Conservation (phyloP, 495 filamentous ascomycete genomes). For the Aspergillus funiculosus region DNA sequence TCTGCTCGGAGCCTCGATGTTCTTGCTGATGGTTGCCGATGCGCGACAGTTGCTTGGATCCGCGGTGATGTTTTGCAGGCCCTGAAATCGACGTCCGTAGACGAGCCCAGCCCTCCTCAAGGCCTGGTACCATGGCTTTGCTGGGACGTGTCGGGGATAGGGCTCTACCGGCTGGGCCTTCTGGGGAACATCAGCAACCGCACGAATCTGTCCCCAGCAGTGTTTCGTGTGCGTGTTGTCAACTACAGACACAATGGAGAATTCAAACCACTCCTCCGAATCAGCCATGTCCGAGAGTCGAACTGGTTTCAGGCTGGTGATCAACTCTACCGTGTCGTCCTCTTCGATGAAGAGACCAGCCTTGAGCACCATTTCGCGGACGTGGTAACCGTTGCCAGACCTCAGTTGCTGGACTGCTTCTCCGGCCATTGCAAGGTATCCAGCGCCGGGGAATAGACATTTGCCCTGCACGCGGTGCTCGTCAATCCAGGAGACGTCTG, state of each 20-base stretch:
- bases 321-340: constrained; percentile 19
- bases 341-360: constrained; percentile 28
- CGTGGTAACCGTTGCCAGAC: background rate
- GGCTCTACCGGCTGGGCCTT: background rate
- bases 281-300: constrained; percentile 29
- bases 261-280: constrained; percentile 40
- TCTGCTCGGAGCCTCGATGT: background rate
- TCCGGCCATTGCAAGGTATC: constrained; percentile 41
- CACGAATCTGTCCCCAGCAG: constrained; percentile 33
- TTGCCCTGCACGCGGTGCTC: constrained; percentile 36
- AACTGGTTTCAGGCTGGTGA: constrained; percentile 30
- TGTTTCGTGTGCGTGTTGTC: constrained; percentile 35
- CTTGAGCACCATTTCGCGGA: constrained; percentile 15
- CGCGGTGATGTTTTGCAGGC: constrained; percentile 25
- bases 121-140: constrained; percentile 34
- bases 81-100: constrained; percentile 29
- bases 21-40: constrained; percentile 17
- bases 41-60: constrained; percentile 14
- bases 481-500: constrained; percentile 42
- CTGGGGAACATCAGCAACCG: background rate
- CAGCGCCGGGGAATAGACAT: constrained; percentile 43
- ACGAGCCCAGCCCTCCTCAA: constrained; percentile 33
- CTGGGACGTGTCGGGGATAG: background rate
- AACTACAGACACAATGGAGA: constrained; percentile 36
- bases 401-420: constrained; percentile 38